phyloP scores from a whole-genome alignment of 2,329 filamentous ascomycete species.

The Sporothrix phasma region DNA sequence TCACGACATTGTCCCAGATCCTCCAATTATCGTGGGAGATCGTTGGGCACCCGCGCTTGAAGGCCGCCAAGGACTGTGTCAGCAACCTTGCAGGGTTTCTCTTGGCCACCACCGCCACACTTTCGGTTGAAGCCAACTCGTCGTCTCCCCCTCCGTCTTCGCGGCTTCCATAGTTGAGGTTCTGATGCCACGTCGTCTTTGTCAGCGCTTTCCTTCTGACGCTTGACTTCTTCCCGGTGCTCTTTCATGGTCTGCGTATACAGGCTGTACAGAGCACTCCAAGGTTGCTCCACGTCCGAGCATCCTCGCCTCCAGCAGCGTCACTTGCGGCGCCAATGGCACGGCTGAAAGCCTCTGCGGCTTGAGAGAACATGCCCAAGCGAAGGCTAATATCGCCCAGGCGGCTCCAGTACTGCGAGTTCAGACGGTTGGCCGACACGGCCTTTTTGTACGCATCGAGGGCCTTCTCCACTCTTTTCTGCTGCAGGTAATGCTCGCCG shows the following conservation, averaged over 20 bases:
- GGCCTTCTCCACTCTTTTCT: constrained; percentile 57
- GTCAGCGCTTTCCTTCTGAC: constrained; percentile 16
- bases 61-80: constrained; percentile 67
- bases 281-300: constrained; percentile 89
- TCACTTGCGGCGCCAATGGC: constrained; percentile 57
- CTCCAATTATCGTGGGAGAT: constrained; percentile 79
- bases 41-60: constrained; percentile 76
- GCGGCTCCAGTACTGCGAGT: constrained; percentile 77
- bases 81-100: constrained; percentile 52
- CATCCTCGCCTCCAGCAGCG: constrained; percentile 70
- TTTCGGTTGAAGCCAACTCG: constrained; percentile 8
- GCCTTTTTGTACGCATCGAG: constrained; percentile 70
- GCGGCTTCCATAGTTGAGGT: not conserved
- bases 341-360: constrained; percentile 72
- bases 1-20: constrained; percentile 96
- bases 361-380: constrained; percentile 64
- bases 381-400: constrained; percentile 82
- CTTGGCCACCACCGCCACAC: constrained; percentile 22
- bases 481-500: constrained; percentile 63
- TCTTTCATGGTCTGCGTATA: constrained; percentile 45
- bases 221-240: constrained; percentile 20
- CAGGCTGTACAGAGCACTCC: constrained; percentile 71
- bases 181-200: constrained; percentile 25
- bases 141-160: constrained; percentile 20
- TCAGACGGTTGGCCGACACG: constrained; percentile 68